Conservation (phyloP, 306 rosid species). For the Arachis stenosperma region DNA sequence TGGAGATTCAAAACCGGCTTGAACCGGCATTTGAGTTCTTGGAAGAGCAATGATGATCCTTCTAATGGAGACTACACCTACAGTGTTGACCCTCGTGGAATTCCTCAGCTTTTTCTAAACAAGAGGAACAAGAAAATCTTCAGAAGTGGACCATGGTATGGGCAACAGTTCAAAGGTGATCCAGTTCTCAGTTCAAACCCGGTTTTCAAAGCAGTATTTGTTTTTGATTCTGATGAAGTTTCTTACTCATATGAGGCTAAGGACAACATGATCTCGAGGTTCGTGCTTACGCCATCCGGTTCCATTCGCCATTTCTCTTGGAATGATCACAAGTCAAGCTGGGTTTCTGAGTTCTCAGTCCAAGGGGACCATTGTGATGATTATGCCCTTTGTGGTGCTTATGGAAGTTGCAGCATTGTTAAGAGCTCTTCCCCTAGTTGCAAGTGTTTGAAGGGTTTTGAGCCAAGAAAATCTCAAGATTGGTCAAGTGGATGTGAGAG, state of each 20-base stretch:
- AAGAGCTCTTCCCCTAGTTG: constrained; percentile 28
- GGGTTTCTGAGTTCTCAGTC: constrained; percentile 39
- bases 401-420: constrained; percentile 35
- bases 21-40: constrained; percentile 47
- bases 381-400: constrained; percentile 55
- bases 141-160: constrained; percentile 61
- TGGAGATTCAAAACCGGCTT: constrained; percentile 54
- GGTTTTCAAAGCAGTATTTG: constrained; percentile 47
- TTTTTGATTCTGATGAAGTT: constrained; percentile 46
- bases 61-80: constrained; percentile 50
- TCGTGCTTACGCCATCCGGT: constrained; percentile 45
- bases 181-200: constrained; percentile 38
- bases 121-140: constrained; percentile 40
- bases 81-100: constrained; percentile 46
- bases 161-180: constrained; percentile 41
- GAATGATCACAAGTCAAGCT: constrained; percentile 36
- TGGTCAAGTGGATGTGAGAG: constrained; percentile 50
- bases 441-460: constrained; percentile 48
- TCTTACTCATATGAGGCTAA: constrained; percentile 46
- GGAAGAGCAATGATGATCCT: constrained; percentile 45
- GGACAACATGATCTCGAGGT: constrained; percentile 38
- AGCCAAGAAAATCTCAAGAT: constrained; percentile 28
- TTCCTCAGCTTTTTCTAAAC: constrained; percentile 52
- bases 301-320: constrained; percentile 48
- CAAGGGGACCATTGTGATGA: constrained; percentile 51